phyloP scores from a whole-genome alignment of 192 early-diverging fungal genomes.

The Coemansia asiatica region DNA sequence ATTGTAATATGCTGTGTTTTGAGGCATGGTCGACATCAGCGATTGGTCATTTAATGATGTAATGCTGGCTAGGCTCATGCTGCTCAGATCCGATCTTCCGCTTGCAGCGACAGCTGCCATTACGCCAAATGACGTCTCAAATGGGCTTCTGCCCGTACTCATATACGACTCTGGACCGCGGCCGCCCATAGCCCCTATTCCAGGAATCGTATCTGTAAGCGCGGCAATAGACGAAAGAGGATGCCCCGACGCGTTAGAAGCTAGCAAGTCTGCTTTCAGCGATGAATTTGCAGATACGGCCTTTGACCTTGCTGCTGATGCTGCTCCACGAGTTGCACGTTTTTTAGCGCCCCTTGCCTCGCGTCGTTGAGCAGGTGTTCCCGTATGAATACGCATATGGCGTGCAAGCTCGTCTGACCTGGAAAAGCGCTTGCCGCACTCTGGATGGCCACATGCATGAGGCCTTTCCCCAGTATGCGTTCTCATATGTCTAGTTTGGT shows the following conservation, averaged over 20 bases:
- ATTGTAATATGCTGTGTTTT: conserved; percentile 30
- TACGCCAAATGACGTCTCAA: conserved; percentile 16
- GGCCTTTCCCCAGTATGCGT: conserved; percentile 87
- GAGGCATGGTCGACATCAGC: conserved; percentile 24
- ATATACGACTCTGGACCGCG: conserved; percentile 1
- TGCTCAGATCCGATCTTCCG: conserved; percentile 16
- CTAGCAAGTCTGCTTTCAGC: not conserved
- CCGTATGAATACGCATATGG: conserved; percentile 59
- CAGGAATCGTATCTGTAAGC: conserved; percentile 9
- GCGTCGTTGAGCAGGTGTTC: conserved; percentile 39
- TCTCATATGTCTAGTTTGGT: conserved; percentile 77
- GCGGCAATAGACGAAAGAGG: conserved; percentile 11
- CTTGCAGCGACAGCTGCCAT: conserved; percentile 18
- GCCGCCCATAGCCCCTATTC: not conserved
- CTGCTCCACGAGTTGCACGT: conserved; percentile 32
- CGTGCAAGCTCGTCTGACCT: conserved; percentile 77
- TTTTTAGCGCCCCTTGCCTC: conserved; percentile 40
- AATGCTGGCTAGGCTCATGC: conserved; percentile 32
- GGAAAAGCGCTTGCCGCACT: conserved; percentile 78
- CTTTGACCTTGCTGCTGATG: not conserved
- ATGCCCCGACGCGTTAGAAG: not conserved
- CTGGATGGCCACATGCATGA: conserved; percentile 70
- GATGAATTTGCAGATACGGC: not conserved
- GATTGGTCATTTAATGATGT: conserved; percentile 20
- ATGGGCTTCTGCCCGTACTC: conserved; percentile 9